Evolutionary conservation across 176 grass and related monocot genomes (phyloP).

Genomic region (Guadua angustifolia): DNA sequence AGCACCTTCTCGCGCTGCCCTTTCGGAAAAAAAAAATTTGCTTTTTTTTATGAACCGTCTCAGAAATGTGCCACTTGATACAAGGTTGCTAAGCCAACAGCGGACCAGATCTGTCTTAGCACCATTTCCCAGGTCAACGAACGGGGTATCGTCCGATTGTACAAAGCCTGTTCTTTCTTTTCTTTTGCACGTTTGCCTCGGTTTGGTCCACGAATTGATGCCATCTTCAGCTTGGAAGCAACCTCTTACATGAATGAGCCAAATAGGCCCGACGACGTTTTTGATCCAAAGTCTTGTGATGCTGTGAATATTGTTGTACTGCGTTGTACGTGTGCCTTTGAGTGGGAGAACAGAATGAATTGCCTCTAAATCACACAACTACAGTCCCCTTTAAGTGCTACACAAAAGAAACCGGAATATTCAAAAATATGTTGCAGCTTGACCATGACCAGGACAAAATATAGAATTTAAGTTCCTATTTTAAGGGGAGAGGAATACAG

Average conservation of each 20-base stretch:
- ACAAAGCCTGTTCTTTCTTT: neutral
- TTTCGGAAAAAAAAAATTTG: too few species aligned
- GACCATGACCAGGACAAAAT: too few species aligned
- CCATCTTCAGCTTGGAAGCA: slow-evolving; percentile 27
- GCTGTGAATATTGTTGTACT: neutral
- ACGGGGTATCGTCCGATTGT: slow-evolving; percentile 6
- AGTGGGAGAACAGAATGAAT: slow-evolving; percentile 16
- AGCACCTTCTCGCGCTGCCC: too few species aligned
- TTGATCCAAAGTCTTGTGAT: neutral
- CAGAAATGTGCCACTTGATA: too few species aligned
- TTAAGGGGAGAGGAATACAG: too few species aligned
- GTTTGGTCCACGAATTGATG: neutral
- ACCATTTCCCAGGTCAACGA: slow-evolving; percentile 23
- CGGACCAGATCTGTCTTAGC: slow-evolving; percentile 6
- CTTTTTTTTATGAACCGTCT: too few species aligned
- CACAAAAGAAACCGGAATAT: neutral
- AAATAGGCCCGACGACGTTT: neutral
- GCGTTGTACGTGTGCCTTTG: slow-evolving; percentile 6
- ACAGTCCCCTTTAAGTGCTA: neutral
- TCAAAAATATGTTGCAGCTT: neutral
- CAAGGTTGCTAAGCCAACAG: too few species aligned
- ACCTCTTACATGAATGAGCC: slow-evolving; percentile 10
- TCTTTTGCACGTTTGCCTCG: slow-evolving; percentile 2
- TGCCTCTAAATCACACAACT: neutral
- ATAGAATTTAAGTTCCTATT: too few species aligned